Conservation (phyloP, 306 rosid genomes). For the Sphenostylis stenocarpa region DNA sequence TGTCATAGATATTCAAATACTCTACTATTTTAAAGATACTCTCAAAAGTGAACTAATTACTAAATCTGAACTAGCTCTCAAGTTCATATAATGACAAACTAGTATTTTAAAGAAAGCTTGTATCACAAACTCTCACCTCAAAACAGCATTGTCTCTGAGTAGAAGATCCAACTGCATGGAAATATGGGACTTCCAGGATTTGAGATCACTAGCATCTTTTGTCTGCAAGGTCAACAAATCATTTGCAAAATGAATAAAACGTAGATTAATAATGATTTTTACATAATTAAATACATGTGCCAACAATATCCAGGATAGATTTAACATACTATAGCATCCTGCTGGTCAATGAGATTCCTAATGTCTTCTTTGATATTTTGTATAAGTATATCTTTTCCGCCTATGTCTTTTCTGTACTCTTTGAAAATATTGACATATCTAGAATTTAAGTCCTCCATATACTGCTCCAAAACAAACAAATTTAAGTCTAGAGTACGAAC, state of each 20-base stretch:
- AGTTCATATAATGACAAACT: background rate
- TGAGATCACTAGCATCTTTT: constrained; percentile 58
- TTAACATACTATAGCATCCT: constrained; percentile 63
- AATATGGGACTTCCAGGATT: constrained; percentile 73
- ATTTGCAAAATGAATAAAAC: constrained; percentile 14
- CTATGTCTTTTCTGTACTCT: constrained; percentile 68
- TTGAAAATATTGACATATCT: constrained; percentile 72
- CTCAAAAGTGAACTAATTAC: background rate
- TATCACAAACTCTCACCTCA: constrained; percentile 56
- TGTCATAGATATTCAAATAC: background rate
- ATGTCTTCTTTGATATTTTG: constrained; percentile 67
- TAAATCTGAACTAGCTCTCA: constrained; percentile 3
- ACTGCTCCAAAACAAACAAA: constrained; percentile 85
- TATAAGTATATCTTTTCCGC: constrained; percentile 51
- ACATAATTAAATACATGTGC: background rate
- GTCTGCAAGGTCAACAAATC: constrained; percentile 53
- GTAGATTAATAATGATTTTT: background rate
- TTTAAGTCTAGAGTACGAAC: constrained; percentile 78
- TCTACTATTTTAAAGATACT: background rate
- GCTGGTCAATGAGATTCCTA: constrained; percentile 54
- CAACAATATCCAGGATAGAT: constrained; percentile 21
- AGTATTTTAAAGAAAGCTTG: constrained; percentile 6
- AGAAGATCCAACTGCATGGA: constrained; percentile 67
- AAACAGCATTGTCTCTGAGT: constrained; percentile 61
- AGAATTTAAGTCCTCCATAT: constrained; percentile 74